These are phyloP conservation scores for Leccinum disarticulatum DNA, from an alignment of 768 basidiomycete genomes.

Conservation along the genomic window DNA sequence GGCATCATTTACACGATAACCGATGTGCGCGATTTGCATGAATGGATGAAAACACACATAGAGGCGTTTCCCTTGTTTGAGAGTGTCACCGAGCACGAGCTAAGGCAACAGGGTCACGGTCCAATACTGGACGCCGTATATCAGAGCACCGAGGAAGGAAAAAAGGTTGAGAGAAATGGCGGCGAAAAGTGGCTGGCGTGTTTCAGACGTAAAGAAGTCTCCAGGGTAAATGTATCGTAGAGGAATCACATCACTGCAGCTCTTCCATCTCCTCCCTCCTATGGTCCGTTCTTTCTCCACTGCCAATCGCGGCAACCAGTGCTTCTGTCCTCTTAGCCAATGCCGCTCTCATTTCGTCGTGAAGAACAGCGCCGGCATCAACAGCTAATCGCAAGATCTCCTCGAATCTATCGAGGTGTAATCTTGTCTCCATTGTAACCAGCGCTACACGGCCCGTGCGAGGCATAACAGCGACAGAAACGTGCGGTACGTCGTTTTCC, in stretches of 20 bases:
- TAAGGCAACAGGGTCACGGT: conserved; percentile 75
- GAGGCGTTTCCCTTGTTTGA: conserved; percentile 86
- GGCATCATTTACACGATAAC: conserved; percentile 98
- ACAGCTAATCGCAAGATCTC: conserved; percentile 81
- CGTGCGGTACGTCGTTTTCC: conserved; percentile 85
- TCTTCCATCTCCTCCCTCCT: conserved; percentile 38
- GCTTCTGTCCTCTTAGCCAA: conserved; percentile 60
- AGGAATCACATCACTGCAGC: conserved; percentile 31
- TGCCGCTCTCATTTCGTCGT: conserved; percentile 79
- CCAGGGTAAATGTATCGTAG: conserved; percentile 11
- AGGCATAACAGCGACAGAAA: conserved; percentile 90
- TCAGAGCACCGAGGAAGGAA: conserved; percentile 88
- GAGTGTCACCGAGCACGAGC: conserved; percentile 66
- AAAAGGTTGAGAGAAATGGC: conserved; percentile 94
- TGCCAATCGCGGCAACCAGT: conserved; percentile 63
- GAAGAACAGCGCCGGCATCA: conserved; percentile 74
- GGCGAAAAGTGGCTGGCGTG: conserved; percentile 91
- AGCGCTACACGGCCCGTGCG: conserved; percentile 82
- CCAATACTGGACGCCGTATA: conserved; percentile 76
- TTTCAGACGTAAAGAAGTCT: conserved; percentile 30
- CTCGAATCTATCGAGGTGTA: conserved; percentile 90
- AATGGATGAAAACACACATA: conserved; percentile 95
- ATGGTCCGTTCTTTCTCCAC: conserved; percentile 36
- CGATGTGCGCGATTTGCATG: conserved; percentile 89
- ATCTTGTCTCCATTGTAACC: conserved; percentile 90